A percentile compares a stretch with the other conserved stretches of the same genome.
Evolutionary conservation across 768 basidiomycete genomes (phyloP).

Genomic region (Tulasnella sp.): DNA sequence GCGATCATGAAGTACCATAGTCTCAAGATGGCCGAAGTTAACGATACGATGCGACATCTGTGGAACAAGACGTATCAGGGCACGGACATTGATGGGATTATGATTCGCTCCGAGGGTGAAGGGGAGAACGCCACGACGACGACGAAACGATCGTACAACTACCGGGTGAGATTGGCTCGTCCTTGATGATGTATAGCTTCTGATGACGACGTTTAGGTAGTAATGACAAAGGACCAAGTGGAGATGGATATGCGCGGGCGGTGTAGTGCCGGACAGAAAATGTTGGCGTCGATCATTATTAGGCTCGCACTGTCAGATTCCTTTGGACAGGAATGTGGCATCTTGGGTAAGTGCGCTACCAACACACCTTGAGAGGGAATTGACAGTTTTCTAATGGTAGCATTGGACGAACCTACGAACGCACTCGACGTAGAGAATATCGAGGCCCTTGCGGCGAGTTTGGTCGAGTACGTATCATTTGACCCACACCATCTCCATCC

Average conservation of each 20-base stretch:
- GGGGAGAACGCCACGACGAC: constrained; percentile 44
- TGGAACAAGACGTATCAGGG: constrained; percentile 99
- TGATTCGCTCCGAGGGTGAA: constrained; percentile 87
- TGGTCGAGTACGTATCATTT: constrained; percentile 63
- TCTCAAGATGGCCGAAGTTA: constrained; percentile 98
- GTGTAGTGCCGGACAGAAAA: constrained; percentile 97
- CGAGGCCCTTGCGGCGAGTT: constrained; percentile 78
- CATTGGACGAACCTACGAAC: constrained; percentile 95
- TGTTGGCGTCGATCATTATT: constrained; percentile 96
- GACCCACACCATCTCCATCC: neutral
- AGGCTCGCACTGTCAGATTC: constrained; percentile 93
- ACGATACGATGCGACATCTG: constrained; percentile 89
- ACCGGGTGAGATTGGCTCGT: constrained; percentile 44
- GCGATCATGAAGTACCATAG: constrained; percentile 98
- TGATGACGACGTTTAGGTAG: constrained; percentile 46
- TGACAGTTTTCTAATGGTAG: constrained; percentile 25
- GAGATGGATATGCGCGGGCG: constrained; percentile 99
- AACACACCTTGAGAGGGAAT: too few relatives aligned
- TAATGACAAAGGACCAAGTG: constrained; percentile 98
- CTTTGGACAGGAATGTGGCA: constrained; percentile 95
- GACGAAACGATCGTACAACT: constrained; percentile 93
- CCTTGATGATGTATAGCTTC: neutral
- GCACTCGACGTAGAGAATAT: constrained; percentile 95
- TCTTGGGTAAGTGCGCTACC: constrained; percentile 34
- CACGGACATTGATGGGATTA: constrained; percentile 96